Percentiles rank a stretch among this genome's conserved stretches.
These are phyloP conservation scores for Grigorovia jiainica DNA, from an alignment of 805 yeast genomes.

Conservation along the genomic window DNA sequence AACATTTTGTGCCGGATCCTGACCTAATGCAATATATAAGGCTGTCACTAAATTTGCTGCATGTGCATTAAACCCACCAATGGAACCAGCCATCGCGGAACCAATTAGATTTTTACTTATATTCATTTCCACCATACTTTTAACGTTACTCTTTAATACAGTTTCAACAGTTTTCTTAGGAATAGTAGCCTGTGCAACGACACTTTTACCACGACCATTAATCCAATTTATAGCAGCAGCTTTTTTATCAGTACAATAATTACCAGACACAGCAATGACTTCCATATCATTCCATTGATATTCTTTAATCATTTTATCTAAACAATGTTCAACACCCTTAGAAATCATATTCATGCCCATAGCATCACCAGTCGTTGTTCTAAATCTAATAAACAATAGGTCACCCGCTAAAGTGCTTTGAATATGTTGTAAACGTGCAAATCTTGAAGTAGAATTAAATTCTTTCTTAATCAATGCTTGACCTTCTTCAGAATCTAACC, in stretches of 20 bases:
- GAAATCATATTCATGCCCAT: slow-evolving; percentile 99
- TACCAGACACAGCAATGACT: slow-evolving; percentile 88
- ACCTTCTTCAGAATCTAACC: slow-evolving; percentile 96
- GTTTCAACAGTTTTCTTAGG: slow-evolving; percentile 72
- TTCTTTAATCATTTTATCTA: slow-evolving; percentile 75
- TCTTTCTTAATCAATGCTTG: slow-evolving; percentile 73
- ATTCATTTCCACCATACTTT: slow-evolving; percentile 84
- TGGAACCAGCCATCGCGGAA: slow-evolving; percentile 95
- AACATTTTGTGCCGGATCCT: slow-evolving; percentile 99
- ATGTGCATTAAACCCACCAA: slow-evolving; percentile 98
- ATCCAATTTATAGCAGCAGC: slow-evolving; percentile 99
- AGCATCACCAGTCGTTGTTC: slow-evolving; percentile 99
- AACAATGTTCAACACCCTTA: slow-evolving; percentile 87
- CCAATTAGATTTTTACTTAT: slow-evolving; percentile 86
- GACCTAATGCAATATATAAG: slow-evolving; percentile 89
- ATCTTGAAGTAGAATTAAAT: slow-evolving; percentile 92
- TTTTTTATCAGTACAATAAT: slow-evolving; percentile 95
- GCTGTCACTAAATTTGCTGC: slow-evolving; percentile 97
- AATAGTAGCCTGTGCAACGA: slow-evolving; percentile 90
- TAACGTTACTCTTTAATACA: slow-evolving; percentile 86
- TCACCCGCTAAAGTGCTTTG: slow-evolving; percentile 94
- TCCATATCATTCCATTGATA: slow-evolving; percentile 93
- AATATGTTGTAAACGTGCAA: slow-evolving; percentile 85
- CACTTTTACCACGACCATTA: slow-evolving; percentile 97
- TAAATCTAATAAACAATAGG: slow-evolving; percentile 77